Percentiles rank a stretch among this genome's conserved stretches.
Conservation (phyloP, 305 asterid species). For the Fraxinus velutina region DNA sequence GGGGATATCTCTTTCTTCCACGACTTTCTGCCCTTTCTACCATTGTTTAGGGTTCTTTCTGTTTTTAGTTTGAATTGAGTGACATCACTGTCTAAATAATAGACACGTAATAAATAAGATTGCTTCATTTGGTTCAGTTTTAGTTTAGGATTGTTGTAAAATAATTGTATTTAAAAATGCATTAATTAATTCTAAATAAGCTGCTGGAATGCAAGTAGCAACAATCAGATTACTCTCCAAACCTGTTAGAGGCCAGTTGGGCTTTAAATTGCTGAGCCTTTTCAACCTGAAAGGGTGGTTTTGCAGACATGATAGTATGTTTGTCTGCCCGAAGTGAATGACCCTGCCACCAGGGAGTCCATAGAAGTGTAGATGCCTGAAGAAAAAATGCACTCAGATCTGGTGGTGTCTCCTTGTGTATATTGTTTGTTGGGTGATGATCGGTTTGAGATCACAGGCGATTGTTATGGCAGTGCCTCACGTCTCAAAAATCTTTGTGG, state of each 20-base stretch:
- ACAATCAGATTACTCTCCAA: background rate
- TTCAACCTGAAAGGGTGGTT: background rate
- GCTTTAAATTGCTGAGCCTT: background rate
- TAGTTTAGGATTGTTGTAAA: background rate
- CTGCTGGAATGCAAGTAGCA: background rate
- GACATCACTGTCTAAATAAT: background rate
- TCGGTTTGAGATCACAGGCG: background rate
- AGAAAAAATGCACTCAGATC: background rate
- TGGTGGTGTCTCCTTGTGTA: background rate
- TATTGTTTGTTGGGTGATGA: background rate
- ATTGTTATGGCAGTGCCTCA: background rate
- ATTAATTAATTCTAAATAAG: background rate
- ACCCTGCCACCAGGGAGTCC: background rate
- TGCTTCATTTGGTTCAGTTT: background rate
- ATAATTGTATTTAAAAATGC: background rate
- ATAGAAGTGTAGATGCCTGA: background rate
- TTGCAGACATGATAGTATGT: background rate
- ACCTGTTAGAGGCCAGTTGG: background rate
- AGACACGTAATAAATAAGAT: background rate
- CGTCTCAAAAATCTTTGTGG: background rate
- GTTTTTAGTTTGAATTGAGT: background rate
- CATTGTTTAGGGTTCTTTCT: background rate
- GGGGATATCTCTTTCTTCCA: background rate
- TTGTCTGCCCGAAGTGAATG: background rate
- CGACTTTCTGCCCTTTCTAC: background rate